Evolutionary conservation across 2,329 filamentous ascomycete genomes (phyloP).

Genomic region (Hirsutella minnesotensis): DNA sequence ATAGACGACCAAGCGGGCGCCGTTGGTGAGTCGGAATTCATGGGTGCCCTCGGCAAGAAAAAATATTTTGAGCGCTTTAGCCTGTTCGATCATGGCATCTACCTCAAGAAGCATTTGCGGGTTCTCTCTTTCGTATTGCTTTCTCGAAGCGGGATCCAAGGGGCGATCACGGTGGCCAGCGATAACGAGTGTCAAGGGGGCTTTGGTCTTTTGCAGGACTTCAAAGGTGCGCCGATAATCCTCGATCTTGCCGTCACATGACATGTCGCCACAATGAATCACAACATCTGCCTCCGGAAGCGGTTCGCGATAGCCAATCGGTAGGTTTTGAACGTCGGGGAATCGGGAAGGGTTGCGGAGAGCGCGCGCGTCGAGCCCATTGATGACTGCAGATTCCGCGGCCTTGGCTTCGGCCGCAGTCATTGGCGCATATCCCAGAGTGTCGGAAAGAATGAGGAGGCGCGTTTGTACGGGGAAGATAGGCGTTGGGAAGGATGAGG

Average conservation of each 20-base stretch:
- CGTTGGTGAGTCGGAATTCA: constrained; percentile 34
- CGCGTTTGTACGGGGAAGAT: constrained; percentile 18
- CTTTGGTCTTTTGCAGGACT: constrained; percentile 28
- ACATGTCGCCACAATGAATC: constrained; percentile 42
- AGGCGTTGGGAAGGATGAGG: too few relatives aligned
- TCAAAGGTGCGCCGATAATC: constrained; percentile 29
- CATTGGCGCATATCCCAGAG: constrained; percentile 16
- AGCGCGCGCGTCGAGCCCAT: too few relatives aligned
- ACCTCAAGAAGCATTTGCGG: too few relatives aligned
- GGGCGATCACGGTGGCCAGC: constrained; percentile 43
- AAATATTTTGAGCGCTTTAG: constrained; percentile 25
- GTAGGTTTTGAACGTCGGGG: too few relatives aligned
- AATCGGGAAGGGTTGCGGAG: too few relatives aligned
- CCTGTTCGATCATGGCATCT: neutral
- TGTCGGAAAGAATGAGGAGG: constrained; percentile 27
- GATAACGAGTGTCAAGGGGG: constrained; percentile 41
- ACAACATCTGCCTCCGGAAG: constrained; percentile 30
- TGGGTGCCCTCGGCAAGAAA: constrained; percentile 38
- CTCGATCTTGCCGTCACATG: constrained; percentile 23
- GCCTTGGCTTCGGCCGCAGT: neutral
- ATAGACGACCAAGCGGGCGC: constrained; percentile 35
- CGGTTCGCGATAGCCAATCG: neutral
- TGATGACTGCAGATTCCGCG: neutral
- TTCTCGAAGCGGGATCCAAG: constrained; percentile 24
- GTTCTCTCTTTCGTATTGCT: too few relatives aligned